These are phyloP conservation scores for Penicillium coffeae DNA, from an alignment of 495 filamentous ascomycete species.

Conservation along the genomic window DNA sequence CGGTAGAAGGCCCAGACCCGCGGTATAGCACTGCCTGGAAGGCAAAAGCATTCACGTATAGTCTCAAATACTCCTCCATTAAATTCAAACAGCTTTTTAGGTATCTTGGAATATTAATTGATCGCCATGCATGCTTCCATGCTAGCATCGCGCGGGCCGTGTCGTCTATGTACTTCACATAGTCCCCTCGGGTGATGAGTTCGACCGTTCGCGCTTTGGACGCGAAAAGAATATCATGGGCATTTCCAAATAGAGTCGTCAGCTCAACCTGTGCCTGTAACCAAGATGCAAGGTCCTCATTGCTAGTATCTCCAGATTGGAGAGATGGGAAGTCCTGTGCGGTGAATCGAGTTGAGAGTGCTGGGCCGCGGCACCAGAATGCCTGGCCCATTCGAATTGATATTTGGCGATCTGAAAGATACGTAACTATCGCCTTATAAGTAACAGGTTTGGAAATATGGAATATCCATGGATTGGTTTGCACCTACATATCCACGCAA, in stretches of 20 bases:
- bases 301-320: conserved; percentile 1
- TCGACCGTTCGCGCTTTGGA: conserved; percentile 10
- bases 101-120: background rate
- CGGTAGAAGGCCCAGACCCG: too few relatives aligned
- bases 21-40: too few relatives aligned
- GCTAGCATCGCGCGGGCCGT: conserved; percentile 1
- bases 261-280: conserved; percentile 12
- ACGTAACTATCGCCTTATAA: conserved; percentile 3
- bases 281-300: conserved; percentile 5
- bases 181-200: conserved; percentile 9
- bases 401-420: conserved; percentile 15
- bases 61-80: conserved; percentile 4
- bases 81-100: conserved; percentile 2
- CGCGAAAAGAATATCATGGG: conserved; percentile 11
- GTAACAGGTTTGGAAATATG: background rate
- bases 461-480: background rate
- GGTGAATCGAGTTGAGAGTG: conserved; percentile 7
- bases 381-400: conserved; percentile 16
- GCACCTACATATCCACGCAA: conserved; percentile 15
- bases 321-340: conserved; percentile 11
- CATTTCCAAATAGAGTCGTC: conserved; percentile 8
- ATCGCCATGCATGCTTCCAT: conserved; percentile 8
- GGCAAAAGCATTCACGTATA: conserved; percentile 9
- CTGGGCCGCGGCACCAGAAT: conserved; percentile 14
- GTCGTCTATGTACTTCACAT: conserved; percentile 13